Conservation (phyloP, 2,329 filamentous ascomycete genomes). For the Penicillium frequentans region DNA sequence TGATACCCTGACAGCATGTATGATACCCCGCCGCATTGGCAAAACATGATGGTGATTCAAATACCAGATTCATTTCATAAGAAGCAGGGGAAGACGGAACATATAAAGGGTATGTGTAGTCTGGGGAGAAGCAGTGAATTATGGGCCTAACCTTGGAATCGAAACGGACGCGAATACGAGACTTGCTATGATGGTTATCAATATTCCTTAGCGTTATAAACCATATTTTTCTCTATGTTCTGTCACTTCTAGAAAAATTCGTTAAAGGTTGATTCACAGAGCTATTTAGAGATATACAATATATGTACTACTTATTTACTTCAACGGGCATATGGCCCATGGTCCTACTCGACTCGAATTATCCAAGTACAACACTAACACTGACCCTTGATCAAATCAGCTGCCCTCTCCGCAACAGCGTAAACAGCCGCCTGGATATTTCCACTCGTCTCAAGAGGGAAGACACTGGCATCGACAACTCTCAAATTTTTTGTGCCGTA, state of each 20-base stretch:
- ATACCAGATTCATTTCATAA: neutral
- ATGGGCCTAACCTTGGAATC: too few species aligned
- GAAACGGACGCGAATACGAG: too few species aligned
- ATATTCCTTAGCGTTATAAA: too few species aligned
- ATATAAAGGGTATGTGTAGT: too few species aligned
- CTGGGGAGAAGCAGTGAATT: too few species aligned
- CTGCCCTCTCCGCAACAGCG: constrained; percentile 32
- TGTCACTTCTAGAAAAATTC: too few species aligned
- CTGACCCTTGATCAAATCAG: constrained; percentile 23
- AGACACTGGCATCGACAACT: constrained; percentile 36
- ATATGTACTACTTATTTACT: neutral
- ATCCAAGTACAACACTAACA: neutral
- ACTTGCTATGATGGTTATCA: too few species aligned
- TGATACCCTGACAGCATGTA: constrained; percentile 16
- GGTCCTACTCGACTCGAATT: neutral
- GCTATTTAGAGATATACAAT: too few species aligned
- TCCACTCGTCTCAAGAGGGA: constrained; percentile 35
- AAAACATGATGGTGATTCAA: constrained; percentile 9
- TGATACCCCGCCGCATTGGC: constrained; percentile 30
- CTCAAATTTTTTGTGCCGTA: constrained; percentile 31
- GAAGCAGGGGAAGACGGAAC: too few species aligned
- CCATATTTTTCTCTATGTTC: too few species aligned
- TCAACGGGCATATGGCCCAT: neutral
- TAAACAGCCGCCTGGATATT: constrained; percentile 40
- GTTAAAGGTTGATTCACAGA: too few species aligned